These are phyloP conservation scores for Gastrodia elata DNA, from an alignment of 106 monocot species.

Conservation along the genomic window DNA sequence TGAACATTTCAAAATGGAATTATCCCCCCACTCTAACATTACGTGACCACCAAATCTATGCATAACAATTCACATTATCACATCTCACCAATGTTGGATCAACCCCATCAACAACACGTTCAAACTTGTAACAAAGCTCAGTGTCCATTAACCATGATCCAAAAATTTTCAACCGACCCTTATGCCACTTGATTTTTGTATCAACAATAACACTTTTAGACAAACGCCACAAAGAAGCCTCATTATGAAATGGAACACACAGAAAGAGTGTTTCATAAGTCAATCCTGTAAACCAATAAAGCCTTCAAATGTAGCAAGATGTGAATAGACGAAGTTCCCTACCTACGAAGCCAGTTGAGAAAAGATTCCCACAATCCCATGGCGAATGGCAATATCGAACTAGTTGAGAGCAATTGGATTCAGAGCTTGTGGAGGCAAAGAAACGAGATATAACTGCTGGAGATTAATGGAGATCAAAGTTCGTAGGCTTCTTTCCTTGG, in stretches of 20 bases:
- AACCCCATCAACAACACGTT: background rate
- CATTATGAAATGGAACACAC: background rate
- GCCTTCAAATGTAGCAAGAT: background rate
- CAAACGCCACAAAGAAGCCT: background rate
- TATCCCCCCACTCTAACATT: background rate
- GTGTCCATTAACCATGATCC: background rate
- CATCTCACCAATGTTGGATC: background rate
- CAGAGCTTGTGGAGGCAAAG: background rate
- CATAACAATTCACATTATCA: background rate
- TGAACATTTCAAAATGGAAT: background rate
- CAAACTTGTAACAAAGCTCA: background rate
- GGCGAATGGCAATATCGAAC: too few species aligned
- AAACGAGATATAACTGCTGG: background rate
- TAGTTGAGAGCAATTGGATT: background rate
- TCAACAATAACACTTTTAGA: background rate
- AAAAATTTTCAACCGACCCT: background rate
- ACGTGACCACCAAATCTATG: background rate
- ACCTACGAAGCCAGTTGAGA: constrained; percentile 97
- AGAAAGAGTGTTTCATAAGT: background rate
- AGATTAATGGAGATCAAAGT: background rate
- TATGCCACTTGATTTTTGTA: background rate
- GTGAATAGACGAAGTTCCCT: background rate
- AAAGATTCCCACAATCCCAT: constrained; percentile 92
- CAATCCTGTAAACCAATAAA: background rate
- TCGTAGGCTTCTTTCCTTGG: background rate